Percentiles rank a stretch among this genome's conserved stretches.
Evolutionary conservation across 352 stramenopile species (phyloP).

Genomic region (Pythium coloratum): DNA sequence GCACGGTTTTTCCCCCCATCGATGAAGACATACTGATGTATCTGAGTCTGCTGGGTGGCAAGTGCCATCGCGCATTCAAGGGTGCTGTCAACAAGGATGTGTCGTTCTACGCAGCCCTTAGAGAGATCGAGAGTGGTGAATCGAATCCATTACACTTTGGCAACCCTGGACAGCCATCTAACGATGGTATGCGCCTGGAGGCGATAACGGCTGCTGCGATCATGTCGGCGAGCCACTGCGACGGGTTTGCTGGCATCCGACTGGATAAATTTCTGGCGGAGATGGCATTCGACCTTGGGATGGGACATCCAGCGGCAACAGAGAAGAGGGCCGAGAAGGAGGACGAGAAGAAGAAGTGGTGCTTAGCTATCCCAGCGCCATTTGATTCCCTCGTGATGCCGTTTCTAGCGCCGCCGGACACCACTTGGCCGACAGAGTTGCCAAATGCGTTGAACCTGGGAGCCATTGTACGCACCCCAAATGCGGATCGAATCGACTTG

Average conservation of each 20-base stretch:
- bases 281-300: not conserved
- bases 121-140: not conserved
- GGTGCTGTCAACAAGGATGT: not conserved
- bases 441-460: not conserved
- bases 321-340: no score
- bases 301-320: not conserved
- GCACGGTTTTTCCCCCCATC: constrained; percentile 20
- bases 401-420: constrained; percentile 6
- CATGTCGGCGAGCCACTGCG: not conserved
- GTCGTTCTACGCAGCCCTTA: not conserved
- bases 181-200: not conserved
- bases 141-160: not conserved
- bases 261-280: not conserved
- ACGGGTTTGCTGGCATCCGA: constrained; percentile 5
- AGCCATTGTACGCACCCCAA: not conserved
- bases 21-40: constrained; percentile 36
- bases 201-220: not conserved
- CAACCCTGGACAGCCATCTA: not conserved
- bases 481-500: not conserved
- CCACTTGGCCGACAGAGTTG: not conserved
- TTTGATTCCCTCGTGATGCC: not conserved
- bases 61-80: not conserved
- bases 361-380: not conserved
- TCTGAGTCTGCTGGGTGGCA: constrained; percentile 31
- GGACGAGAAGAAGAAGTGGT: not conserved